Evolutionary conservation across 352 stramenopile species (phyloP).

Genomic region (Phytophthora pistaciae): DNA sequence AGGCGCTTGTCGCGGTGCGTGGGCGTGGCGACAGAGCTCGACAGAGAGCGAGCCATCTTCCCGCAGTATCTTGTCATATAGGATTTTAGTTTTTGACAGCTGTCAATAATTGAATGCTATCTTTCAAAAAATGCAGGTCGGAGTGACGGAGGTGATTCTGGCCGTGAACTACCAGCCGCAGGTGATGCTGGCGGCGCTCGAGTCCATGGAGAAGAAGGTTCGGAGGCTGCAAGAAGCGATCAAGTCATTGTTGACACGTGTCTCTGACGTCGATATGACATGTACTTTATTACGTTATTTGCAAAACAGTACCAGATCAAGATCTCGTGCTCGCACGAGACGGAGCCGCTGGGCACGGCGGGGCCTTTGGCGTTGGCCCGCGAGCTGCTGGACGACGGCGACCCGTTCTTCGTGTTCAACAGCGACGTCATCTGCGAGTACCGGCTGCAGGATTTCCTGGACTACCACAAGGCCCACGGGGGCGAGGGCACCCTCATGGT

Average conservation of each 20-base stretch:
- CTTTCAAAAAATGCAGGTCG: slow-evolving; percentile 55
- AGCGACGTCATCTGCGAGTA: slow-evolving; percentile 92
- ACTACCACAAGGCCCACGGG: slow-evolving; percentile 83
- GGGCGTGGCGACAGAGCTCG: background rate
- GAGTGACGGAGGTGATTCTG: slow-evolving; percentile 90
- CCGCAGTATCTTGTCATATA: background rate
- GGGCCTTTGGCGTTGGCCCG: slow-evolving; percentile 84
- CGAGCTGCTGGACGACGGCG: slow-evolving; percentile 84
- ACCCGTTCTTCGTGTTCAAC: slow-evolving; percentile 94
- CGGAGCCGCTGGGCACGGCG: slow-evolving; percentile 84
- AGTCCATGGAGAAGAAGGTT: slow-evolving; percentile 85
- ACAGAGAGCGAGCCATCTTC: background rate
- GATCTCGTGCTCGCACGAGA: slow-evolving; percentile 91
- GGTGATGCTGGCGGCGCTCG: slow-evolving; percentile 86
- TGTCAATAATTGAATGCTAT: background rate
- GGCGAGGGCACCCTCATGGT: slow-evolving; percentile 87
- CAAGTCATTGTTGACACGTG: background rate
- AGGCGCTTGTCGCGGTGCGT: slow-evolving; percentile 82
- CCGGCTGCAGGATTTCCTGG: slow-evolving; percentile 76
- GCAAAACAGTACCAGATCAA: slow-evolving; percentile 84
- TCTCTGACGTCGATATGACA: slow-evolving; percentile 1
- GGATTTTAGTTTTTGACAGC: slow-evolving; percentile 1
- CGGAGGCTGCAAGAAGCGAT: background rate
- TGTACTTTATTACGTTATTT: background rate
- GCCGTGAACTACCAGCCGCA: slow-evolving; percentile 93